Conservation (phyloP, 495 filamentous ascomycete species). For the Elasticomyces elasticus region DNA sequence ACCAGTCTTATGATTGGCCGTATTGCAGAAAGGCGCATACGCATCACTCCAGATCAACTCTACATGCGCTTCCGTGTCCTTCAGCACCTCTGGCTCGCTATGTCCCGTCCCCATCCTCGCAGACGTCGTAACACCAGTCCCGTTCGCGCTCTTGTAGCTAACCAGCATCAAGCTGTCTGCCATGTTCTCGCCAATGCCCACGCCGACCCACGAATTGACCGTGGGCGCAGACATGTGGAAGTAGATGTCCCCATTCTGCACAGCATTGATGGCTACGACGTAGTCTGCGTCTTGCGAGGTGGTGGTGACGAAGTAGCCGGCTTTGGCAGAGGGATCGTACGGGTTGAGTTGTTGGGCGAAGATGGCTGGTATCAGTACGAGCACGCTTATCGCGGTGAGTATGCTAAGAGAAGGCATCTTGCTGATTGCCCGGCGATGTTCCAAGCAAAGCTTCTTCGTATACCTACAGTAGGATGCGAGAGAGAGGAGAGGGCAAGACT, state of each 20-base stretch:
- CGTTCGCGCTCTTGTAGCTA: conserved; percentile 36
- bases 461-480: too few relatives aligned
- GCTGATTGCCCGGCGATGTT: too few relatives aligned
- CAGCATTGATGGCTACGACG: conserved; percentile 13
- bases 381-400: too few relatives aligned
- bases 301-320: conserved; percentile 11
- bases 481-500: too few relatives aligned
- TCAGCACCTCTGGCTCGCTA: conserved; percentile 8
- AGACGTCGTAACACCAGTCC: conserved; percentile 14
- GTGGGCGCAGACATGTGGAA: conserved; percentile 40
- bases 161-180: conserved; percentile 43
- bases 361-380: too few relatives aligned
- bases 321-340: conserved; percentile 3
- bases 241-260: conserved; percentile 27
- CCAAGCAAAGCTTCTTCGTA: too few relatives aligned
- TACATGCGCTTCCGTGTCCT: not conserved
- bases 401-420: too few relatives aligned
- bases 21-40: conserved; percentile 12
- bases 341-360: not conserved
- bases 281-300: not conserved
- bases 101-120: not conserved
- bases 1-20: not conserved
- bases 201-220: conserved; percentile 37
- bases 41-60: conserved; percentile 11
- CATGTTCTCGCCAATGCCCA: conserved; percentile 48